Percentiles rank a stretch among this genome's conserved stretches.
phyloP scores from a whole-genome alignment of 2,329 filamentous ascomycete genomes.

The Metarhizium robertsii region DNA sequence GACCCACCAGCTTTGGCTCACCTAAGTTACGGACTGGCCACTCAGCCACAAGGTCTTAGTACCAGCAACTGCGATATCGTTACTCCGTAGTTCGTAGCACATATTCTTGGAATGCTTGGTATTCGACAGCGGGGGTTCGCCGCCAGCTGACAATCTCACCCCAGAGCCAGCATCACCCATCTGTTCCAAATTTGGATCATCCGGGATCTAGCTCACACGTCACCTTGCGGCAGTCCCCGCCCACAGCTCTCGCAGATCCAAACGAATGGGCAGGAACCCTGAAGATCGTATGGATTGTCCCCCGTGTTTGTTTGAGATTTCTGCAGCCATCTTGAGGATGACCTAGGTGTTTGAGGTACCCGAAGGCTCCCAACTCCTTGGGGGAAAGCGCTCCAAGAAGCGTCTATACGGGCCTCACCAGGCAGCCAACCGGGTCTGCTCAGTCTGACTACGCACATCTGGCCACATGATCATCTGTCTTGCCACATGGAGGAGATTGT shows the following conservation, averaged over 20 bases:
- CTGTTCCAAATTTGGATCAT: neutral
- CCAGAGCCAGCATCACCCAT: neutral
- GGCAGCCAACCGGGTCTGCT: too few relatives aligned
- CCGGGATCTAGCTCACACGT: neutral
- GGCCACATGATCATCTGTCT: neutral
- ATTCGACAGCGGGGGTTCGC: slow-evolving; percentile 2
- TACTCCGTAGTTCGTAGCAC: too few relatives aligned
- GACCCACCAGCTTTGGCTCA: too few relatives aligned
- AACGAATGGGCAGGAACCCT: neutral
- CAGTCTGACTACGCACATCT: neutral
- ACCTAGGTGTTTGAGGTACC: too few relatives aligned
- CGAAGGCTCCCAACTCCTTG: too few relatives aligned
- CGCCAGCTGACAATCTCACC: neutral
- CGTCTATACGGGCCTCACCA: too few relatives aligned
- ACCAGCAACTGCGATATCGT: too few relatives aligned
- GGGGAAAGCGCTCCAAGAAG: too few relatives aligned
- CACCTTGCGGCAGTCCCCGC: neutral
- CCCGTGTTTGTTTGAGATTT: neutral
- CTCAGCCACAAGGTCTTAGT: too few relatives aligned
- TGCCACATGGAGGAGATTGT: neutral
- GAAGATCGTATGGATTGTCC: neutral
- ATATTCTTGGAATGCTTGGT: too few relatives aligned
- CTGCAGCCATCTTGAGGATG: neutral
- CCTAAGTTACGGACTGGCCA: too few relatives aligned
- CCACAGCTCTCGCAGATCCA: neutral